Evolutionary conservation across 1,284 basidiomycete species (phyloP).

Genomic region (Cutaneotrichosporon spelunceum): DNA sequence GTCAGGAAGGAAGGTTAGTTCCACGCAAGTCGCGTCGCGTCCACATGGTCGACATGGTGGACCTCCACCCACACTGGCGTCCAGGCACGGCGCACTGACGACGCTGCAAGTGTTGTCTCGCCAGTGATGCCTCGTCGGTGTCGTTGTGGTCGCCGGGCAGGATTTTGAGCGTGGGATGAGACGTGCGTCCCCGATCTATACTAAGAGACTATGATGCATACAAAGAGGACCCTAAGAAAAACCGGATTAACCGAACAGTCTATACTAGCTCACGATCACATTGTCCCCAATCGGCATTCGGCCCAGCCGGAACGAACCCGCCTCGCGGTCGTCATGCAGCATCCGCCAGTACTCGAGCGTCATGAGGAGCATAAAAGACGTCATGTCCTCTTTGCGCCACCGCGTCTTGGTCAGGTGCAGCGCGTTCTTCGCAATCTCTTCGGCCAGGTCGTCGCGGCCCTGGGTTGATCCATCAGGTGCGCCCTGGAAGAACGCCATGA

Average conservation of each 20-base stretch:
- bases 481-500: constrained; percentile 54
- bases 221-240: neutral
- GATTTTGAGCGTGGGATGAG: too few relatives aligned
- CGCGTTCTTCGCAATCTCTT: constrained; percentile 50
- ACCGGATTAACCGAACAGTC: neutral
- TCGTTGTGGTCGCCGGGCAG: neutral
- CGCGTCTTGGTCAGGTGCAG: constrained; percentile 43
- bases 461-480: constrained; percentile 47
- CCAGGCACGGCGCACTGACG: neutral
- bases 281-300: neutral
- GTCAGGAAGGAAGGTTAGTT: neutral
- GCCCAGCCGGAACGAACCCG: constrained; percentile 19
- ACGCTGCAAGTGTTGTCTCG: too few relatives aligned
- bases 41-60: neutral
- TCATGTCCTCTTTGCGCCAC: constrained; percentile 53
- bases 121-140: neutral
- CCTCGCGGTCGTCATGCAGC: constrained; percentile 33
- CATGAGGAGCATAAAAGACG: constrained; percentile 46
- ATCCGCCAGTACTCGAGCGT: constrained; percentile 43
- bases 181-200: too few relatives aligned
- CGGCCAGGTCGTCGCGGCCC: constrained; percentile 48
- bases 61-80: neutral
- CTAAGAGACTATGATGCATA: neutral
- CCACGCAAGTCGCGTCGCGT: neutral
- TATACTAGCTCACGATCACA: neutral